A percentile compares a stretch with the other conserved stretches of the same genome.
phyloP scores from a whole-genome alignment of 352 stramenopile species.

The Globisporangium carolinianum region DNA sequence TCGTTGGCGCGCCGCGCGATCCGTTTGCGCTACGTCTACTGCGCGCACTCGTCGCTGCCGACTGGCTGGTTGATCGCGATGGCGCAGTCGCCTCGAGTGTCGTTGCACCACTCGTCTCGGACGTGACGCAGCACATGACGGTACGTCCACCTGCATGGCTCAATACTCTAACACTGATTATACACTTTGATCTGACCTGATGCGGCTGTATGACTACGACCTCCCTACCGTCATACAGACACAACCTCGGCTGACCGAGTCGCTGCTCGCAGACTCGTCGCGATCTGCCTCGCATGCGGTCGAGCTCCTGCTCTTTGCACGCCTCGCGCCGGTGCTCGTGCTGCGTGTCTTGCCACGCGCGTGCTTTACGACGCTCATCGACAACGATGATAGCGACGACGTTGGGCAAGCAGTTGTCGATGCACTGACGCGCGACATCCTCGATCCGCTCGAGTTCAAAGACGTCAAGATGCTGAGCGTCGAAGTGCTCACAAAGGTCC shows the following conservation, averaged over 20 bases:
- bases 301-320: slow-evolving; percentile 51
- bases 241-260: slow-evolving; percentile 34
- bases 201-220: not conserved
- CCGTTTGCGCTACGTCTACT: slow-evolving; percentile 30
- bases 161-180: no score
- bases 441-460: slow-evolving; percentile 71
- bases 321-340: slow-evolving; percentile 49
- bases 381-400: not conserved
- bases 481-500: slow-evolving; percentile 49
- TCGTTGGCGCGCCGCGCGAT: slow-evolving; percentile 38
- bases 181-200: not conserved
- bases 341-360: slow-evolving; percentile 47
- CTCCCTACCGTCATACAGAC: slow-evolving; percentile 14
- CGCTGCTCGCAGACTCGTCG: slow-evolving; percentile 38
- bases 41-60: slow-evolving; percentile 29
- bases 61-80: slow-evolving; percentile 18
- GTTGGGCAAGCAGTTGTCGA: slow-evolving; percentile 5
- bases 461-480: slow-evolving; percentile 68
- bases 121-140: slow-evolving; percentile 29
- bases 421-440: slow-evolving; percentile 26
- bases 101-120: slow-evolving; percentile 16
- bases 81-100: not conserved
- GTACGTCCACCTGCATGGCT: slow-evolving; percentile 8
- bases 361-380: slow-evolving; percentile 10
- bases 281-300: slow-evolving; percentile 18